A percentile compares a stretch with the other conserved stretches of the same genome.
These are phyloP conservation scores for Paraphysoderma sedebokerense DNA, from an alignment of 371 early-diverging fungal species.

Conservation along the genomic window DNA sequence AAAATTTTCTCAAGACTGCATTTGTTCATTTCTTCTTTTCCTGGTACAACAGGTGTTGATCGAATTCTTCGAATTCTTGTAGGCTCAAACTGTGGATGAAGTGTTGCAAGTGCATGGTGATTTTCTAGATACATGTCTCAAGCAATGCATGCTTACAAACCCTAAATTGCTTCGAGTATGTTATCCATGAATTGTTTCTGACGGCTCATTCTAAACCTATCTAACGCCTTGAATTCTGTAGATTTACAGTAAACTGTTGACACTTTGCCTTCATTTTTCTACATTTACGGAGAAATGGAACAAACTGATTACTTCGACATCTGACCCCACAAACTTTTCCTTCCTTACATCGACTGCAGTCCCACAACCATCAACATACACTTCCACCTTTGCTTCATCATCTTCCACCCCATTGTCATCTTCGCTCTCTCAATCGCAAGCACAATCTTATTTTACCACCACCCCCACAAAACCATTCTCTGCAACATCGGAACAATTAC, in stretches of 20 bases:
- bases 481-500: too few species aligned
- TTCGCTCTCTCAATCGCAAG: not conserved
- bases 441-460: not conserved
- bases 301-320: slow-evolving; percentile 3
- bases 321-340: slow-evolving; percentile 5
- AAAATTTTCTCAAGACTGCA: slow-evolving; percentile 7
- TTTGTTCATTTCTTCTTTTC: not conserved
- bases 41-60: not conserved
- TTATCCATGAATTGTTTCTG: not conserved
- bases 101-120: slow-evolving; percentile 61
- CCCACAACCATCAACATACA: not conserved
- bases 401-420: not conserved
- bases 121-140: slow-evolving; percentile 70
- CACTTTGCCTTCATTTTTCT: slow-evolving; percentile 44
- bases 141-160: slow-evolving; percentile 77
- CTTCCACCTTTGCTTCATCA: not conserved
- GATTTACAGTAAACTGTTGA: slow-evolving; percentile 50
- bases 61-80: not conserved
- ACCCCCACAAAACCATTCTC: slow-evolving; percentile 12
- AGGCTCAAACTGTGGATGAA: slow-evolving; percentile 64
- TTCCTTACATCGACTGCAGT: not conserved
- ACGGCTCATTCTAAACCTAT: not conserved
- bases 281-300: slow-evolving; percentile 30
- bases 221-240: slow-evolving; percentile 6
- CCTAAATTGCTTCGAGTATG: slow-evolving; percentile 54